Percentiles rank a stretch among this genome's conserved stretches.
Conservation (phyloP, 805 yeast species). For the Zygoascus bituminiphila region DNA sequence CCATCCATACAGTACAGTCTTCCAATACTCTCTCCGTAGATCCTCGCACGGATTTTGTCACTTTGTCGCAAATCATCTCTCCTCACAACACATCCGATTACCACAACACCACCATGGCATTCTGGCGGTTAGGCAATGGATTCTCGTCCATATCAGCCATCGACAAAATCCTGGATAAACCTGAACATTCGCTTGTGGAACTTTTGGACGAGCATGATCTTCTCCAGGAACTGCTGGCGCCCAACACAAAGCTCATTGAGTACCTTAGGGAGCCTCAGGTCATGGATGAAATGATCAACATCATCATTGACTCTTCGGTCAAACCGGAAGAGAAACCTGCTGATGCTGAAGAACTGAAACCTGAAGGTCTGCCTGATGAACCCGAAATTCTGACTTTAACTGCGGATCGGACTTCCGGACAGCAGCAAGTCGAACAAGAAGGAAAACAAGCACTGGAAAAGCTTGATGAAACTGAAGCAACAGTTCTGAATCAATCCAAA, state of each 20-base stretch:
- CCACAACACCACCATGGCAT: constrained; percentile 32
- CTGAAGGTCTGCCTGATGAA: neutral
- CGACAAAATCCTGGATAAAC: constrained; percentile 41
- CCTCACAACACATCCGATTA: neutral
- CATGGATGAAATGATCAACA: constrained; percentile 48
- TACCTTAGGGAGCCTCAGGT: constrained; percentile 73
- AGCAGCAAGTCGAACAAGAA: neutral
- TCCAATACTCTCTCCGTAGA: too few relatives aligned
- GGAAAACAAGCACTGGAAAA: neutral
- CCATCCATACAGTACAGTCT: too few relatives aligned
- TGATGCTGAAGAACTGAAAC: neutral
- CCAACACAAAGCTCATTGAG: constrained; percentile 69
- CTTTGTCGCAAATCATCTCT: neutral
- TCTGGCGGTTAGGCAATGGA: constrained; percentile 56
- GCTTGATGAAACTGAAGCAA: neutral
- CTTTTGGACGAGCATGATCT: constrained; percentile 68
- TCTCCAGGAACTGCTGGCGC: constrained; percentile 61
- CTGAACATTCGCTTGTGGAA: constrained; percentile 37
- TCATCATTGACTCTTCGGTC: constrained; percentile 12
- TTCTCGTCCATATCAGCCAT: constrained; percentile 48
- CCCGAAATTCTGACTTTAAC: neutral
- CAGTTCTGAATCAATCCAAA: neutral
- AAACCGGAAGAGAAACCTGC: constrained; percentile 3
- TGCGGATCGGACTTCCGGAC: neutral
- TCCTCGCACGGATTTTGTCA: too few relatives aligned